Percentiles rank a stretch among this genome's conserved stretches.
phyloP scores from a whole-genome alignment of 352 stramenopile species.

The Globisporangium carolinianum region DNA sequence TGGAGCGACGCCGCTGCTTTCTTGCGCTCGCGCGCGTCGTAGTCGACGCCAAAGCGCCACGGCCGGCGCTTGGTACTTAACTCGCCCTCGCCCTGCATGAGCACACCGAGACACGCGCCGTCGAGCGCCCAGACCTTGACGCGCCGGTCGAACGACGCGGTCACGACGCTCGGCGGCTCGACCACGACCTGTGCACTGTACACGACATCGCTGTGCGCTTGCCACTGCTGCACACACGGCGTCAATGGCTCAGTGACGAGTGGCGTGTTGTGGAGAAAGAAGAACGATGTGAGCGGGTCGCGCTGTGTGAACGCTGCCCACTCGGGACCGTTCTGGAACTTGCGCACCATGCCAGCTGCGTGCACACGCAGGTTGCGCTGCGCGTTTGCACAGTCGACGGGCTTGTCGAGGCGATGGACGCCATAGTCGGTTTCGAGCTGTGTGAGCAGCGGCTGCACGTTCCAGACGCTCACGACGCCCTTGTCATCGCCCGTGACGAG shows the following conservation, averaged over 20 bases:
- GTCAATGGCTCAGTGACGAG: conserved; percentile 26
- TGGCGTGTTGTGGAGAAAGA: conserved; percentile 46
- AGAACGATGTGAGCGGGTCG: conserved; percentile 50
- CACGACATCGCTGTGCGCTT: conserved; percentile 64
- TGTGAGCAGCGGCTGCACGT: conserved; percentile 52
- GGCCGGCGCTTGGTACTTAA: conserved; percentile 21
- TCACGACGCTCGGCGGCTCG: conserved; percentile 62
- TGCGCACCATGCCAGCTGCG: conserved; percentile 57
- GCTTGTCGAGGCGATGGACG: conserved; percentile 35
- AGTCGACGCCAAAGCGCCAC: conserved; percentile 75
- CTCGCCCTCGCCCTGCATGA: conserved; percentile 67
- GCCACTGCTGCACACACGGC: conserved; percentile 51
- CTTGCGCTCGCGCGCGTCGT: conserved; percentile 56
- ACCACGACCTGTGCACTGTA: conserved; percentile 72
- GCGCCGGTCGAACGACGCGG: conserved; percentile 69
- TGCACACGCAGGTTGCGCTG: conserved; percentile 71
- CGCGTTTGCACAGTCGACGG: conserved; percentile 64
- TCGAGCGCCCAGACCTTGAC: conserved; percentile 67
- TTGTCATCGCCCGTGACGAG: conserved; percentile 77
- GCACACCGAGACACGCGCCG: conserved; percentile 59
- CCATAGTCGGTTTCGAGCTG: conserved; percentile 43
- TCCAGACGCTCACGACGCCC: conserved; percentile 64
- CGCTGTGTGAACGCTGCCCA: conserved; percentile 44
- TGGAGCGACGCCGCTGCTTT: conserved; percentile 48
- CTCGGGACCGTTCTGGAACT: conserved; percentile 55